These are phyloP conservation scores for Taxawa tesnikishii DNA, from an alignment of 2,329 filamentous ascomycete species.

Conservation along the genomic window DNA sequence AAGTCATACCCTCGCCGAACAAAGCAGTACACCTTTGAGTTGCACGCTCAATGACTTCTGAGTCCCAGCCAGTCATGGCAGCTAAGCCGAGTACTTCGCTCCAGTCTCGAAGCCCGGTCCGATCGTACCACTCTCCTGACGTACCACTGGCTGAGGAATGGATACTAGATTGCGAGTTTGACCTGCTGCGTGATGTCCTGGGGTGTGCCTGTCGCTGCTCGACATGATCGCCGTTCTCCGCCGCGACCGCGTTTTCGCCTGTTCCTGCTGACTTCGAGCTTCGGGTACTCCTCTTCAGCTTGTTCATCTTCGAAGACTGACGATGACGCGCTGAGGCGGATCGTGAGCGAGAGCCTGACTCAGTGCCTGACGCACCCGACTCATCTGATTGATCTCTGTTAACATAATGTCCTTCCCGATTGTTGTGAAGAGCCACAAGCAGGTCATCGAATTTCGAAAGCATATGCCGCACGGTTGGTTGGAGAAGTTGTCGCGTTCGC, in stretches of 20 bases:
- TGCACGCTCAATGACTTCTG: conserved; percentile 52
- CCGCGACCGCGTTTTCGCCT: no score
- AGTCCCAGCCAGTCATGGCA: conserved; percentile 58
- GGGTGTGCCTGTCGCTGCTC: no score
- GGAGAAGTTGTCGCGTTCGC: conserved; percentile 49
- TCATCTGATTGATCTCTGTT: conserved; percentile 3
- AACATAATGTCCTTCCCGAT: conserved; percentile 13
- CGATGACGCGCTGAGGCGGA: not conserved
- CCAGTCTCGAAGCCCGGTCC: conserved; percentile 58
- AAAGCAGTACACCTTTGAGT: conserved; percentile 62
- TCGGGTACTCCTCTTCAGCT: no score
- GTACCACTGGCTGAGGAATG: no score
- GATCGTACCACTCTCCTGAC: conserved; percentile 1
- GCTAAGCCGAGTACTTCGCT: conserved; percentile 72
- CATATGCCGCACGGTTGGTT: conserved; percentile 58
- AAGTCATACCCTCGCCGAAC: conserved; percentile 60
- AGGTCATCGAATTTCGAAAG: conserved; percentile 57
- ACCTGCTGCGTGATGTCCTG: no score
- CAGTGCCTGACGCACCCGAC: conserved; percentile 1
- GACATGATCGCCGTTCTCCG: no score
- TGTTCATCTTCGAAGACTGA: no score
- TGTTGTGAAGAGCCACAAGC: conserved; percentile 56
- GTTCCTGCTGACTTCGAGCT: no score
- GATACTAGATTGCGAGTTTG: not conserved
- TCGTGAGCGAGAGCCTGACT: conserved; percentile 1